These are phyloP conservation scores for Persicaria tinctoria DNA, from an alignment of 148 eudicot species.

Conservation along the genomic window DNA sequence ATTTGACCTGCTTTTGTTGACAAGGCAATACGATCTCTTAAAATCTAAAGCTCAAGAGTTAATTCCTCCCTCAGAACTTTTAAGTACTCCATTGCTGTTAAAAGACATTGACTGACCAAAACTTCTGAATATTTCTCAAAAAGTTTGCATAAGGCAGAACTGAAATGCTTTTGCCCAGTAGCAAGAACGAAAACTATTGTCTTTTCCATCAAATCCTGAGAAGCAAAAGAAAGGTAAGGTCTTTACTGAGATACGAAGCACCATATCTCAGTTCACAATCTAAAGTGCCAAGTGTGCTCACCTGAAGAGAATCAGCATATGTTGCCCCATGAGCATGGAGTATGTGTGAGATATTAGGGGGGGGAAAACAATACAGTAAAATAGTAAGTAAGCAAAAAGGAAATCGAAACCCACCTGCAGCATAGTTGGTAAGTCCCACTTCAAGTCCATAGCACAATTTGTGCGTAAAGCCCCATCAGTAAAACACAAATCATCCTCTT, in stretches of 20 bases:
- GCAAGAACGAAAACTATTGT: slow-evolving; percentile 89
- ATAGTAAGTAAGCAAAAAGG: too few relatives aligned
- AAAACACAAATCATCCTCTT: slow-evolving; percentile 4
- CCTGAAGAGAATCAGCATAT: slow-evolving; percentile 90
- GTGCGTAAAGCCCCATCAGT: not conserved
- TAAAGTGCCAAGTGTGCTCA: slow-evolving; percentile 16
- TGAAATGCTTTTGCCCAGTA: slow-evolving; percentile 82
- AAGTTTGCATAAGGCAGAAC: slow-evolving; percentile 81
- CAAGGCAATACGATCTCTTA: slow-evolving; percentile 73
- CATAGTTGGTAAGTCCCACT: too few relatives aligned
- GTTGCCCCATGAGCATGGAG: slow-evolving; percentile 14
- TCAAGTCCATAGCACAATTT: not conserved
- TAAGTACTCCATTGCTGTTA: slow-evolving; percentile 88
- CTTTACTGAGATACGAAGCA: not conserved
- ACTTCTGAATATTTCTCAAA: slow-evolving; percentile 96
- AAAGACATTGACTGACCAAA: slow-evolving; percentile 94
- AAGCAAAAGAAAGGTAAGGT: not conserved
- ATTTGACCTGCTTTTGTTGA: slow-evolving; percentile 61
- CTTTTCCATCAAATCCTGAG: slow-evolving; percentile 96
- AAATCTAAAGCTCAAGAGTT: slow-evolving; percentile 76
- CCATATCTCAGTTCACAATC: not conserved
- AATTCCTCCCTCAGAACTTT: slow-evolving; percentile 82
- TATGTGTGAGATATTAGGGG: too few relatives aligned
- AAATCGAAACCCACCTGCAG: too few relatives aligned
- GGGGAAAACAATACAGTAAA: too few relatives aligned